These are phyloP conservation scores for Adansonia grandidieri DNA, from an alignment of 441 rosid genomes.

Conservation along the genomic window DNA sequence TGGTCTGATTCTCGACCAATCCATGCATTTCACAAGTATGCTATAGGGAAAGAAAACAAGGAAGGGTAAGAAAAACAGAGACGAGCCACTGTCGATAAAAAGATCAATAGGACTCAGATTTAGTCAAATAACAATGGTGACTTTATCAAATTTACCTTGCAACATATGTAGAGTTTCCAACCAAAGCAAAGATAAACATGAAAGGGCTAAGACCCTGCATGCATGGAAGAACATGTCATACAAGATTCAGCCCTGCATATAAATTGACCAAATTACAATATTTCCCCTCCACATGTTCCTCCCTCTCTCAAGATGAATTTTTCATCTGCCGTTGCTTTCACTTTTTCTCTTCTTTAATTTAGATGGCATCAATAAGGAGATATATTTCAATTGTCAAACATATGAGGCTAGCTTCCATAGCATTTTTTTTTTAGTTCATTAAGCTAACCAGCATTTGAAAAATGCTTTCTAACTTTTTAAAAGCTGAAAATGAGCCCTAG, in stretches of 20 bases:
- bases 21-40: slow-evolving; percentile 65
- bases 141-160: slow-evolving; percentile 57
- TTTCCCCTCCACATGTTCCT: not conserved
- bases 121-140: not conserved
- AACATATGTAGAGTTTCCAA: slow-evolving; percentile 79
- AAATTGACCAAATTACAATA: not conserved
- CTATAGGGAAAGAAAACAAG: slow-evolving; percentile 37
- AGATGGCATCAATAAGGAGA: not conserved
- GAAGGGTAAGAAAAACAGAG: slow-evolving; percentile 20
- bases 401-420: not conserved
- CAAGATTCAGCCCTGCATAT: slow-evolving; percentile 14
- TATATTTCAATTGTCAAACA: not conserved
- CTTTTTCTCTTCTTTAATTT: slow-evolving; percentile 1
- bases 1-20: slow-evolving; percentile 67
- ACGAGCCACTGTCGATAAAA: not conserved
- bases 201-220: slow-evolving; percentile 79
- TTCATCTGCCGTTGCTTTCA: not conserved
- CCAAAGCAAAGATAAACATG: slow-evolving; percentile 83
- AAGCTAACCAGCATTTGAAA: not conserved
- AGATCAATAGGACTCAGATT: not conserved
- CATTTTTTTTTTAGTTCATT: not conserved
- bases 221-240: not conserved
- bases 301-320: slow-evolving; percentile 2
- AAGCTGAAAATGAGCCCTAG: not conserved
- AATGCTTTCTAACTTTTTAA: not conserved